Percentiles rank a stretch among this genome's conserved stretches.
Conservation (phyloP, 176 grass and related monocot species). For the Carex parvula region DNA sequence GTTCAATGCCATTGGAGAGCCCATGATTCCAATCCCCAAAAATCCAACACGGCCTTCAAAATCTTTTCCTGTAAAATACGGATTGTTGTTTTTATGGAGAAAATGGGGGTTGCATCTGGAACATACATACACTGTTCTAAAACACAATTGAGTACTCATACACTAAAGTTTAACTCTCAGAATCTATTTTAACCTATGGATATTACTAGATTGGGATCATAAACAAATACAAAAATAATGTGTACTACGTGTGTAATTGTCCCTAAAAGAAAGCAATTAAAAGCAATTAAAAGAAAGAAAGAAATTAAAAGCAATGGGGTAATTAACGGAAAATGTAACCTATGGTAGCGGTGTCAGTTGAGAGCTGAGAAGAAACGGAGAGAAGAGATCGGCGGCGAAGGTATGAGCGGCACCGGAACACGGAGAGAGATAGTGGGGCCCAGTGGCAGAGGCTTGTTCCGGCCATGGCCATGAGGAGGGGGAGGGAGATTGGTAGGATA, state of each 20-base stretch:
- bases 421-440: neutral
- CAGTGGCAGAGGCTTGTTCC: slow-evolving; percentile 11
- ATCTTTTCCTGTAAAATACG: slow-evolving; percentile 28
- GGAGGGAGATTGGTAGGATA: neutral
- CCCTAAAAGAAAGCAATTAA: neutral
- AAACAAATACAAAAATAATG: neutral
- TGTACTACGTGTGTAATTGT: neutral
- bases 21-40: slow-evolving; percentile 83
- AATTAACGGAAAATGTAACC: slow-evolving; percentile 14
- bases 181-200: neutral
- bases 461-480: slow-evolving; percentile 16
- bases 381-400: neutral
- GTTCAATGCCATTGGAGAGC: slow-evolving; percentile 65
- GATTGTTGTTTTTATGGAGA: neutral
- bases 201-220: neutral
- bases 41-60: slow-evolving; percentile 73
- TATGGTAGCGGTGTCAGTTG: slow-evolving; percentile 4
- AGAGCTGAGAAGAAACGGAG: slow-evolving; percentile 18
- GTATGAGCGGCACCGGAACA: neutral
- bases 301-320: neutral
- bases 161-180: neutral
- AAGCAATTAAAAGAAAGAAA: no score
- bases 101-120: slow-evolving; percentile 10
- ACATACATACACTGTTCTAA: neutral
- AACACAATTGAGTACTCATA: slow-evolving; percentile 23